Evolutionary conservation across 257 asterid genomes (phyloP).

Genomic region (Mentha longifolia): DNA sequence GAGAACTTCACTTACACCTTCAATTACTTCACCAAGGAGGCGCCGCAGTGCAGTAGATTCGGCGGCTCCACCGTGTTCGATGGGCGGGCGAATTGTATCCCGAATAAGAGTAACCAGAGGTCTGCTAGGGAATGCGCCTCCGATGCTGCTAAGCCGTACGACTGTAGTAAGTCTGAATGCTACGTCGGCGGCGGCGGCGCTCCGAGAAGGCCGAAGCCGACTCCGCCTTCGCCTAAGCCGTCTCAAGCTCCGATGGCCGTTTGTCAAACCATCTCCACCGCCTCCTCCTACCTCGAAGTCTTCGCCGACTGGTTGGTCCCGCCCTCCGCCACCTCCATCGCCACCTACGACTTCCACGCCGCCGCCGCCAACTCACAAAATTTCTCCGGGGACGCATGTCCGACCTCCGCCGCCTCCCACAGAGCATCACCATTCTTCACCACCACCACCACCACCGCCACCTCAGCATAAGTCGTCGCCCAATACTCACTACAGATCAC

Average conservation of each 20-base stretch:
- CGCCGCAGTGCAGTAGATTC: slow-evolving; percentile 49
- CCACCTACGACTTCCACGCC: slow-evolving; percentile 46
- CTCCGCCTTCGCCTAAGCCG: slow-evolving; percentile 40
- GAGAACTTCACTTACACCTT: slow-evolving; percentile 53
- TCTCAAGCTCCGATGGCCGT: slow-evolving; percentile 22
- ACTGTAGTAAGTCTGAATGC: slow-evolving; percentile 72
- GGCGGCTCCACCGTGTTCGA: slow-evolving; percentile 45
- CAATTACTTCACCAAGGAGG: slow-evolving; percentile 53
- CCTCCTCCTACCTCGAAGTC: slow-evolving; percentile 57
- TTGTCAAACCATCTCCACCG: slow-evolving; percentile 31
- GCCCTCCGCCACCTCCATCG: slow-evolving; percentile 61
- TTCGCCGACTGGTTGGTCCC: slow-evolving; percentile 41
- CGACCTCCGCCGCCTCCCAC: slow-evolving; percentile 38
- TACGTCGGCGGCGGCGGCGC: slow-evolving; percentile 29
- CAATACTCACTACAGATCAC: slow-evolving; percentile 30
- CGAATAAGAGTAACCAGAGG: slow-evolving; percentile 69
- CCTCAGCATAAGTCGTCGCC: slow-evolving; percentile 44
- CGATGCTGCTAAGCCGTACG: slow-evolving; percentile 70
- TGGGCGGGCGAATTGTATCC: slow-evolving; percentile 69
- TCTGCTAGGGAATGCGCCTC: slow-evolving; percentile 67
- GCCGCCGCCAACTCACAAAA: slow-evolving; percentile 45
- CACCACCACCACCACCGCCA: slow-evolving; percentile 32
- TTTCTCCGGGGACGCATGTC: slow-evolving; percentile 41
- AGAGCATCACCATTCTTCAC: slow-evolving; percentile 6
- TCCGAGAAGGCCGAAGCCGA: slow-evolving; percentile 10